Percentiles rank a stretch among this genome's conserved stretches.
Evolutionary conservation across 768 basidiomycete species (phyloP).

Genomic region (Lentinula aciculospora): DNA sequence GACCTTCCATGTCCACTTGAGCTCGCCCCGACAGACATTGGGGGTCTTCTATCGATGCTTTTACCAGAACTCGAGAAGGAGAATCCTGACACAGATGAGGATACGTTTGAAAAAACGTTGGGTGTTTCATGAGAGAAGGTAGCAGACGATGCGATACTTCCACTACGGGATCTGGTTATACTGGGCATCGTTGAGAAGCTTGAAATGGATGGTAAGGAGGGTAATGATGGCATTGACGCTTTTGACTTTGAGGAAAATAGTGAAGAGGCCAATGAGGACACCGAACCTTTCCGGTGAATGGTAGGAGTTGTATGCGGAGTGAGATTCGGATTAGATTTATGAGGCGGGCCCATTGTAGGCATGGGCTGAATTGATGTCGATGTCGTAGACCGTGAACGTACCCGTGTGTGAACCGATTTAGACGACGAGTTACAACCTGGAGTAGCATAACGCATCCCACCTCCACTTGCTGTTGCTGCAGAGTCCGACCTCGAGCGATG

Average conservation of each 20-base stretch:
- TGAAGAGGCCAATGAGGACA: constrained; percentile 39
- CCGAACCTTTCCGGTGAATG: constrained; percentile 21
- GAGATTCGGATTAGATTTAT: neutral
- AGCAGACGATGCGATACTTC: neutral
- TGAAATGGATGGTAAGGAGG: neutral
- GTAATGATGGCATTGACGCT: neutral
- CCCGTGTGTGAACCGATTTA: neutral
- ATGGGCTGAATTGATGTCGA: neutral
- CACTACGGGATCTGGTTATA: neutral
- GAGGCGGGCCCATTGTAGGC: neutral
- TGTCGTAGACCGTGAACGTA: neutral
- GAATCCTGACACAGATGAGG: constrained; percentile 36
- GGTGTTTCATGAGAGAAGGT: neutral
- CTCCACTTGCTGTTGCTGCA: neutral
- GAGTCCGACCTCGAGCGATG: neutral
- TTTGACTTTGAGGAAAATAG: neutral
- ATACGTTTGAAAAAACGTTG: neutral
- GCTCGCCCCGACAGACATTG: neutral
- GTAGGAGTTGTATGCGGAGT: neutral
- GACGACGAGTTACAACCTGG: neutral
- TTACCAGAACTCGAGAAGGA: constrained; percentile 22
- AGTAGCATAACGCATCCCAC: neutral
- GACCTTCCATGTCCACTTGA: neutral
- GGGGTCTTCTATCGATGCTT: neutral
- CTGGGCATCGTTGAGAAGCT: neutral